Evolutionary conservation across 2,329 filamentous ascomycete species (phyloP).

Genomic region (Pestalotiopsis sp.): DNA sequence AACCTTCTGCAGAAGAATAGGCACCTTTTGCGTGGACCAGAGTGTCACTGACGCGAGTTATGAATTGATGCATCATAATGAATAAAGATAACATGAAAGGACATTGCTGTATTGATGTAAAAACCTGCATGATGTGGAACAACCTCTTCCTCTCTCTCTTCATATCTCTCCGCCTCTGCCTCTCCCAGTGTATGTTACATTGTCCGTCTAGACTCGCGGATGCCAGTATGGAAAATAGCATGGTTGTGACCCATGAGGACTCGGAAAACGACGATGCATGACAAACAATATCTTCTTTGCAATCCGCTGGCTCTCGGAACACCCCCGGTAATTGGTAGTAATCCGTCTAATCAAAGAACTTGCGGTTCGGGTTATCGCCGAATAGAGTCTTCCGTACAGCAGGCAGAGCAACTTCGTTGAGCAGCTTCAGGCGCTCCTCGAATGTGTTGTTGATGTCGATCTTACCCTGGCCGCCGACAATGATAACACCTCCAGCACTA

Average conservation of each 20-base stretch:
- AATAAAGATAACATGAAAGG: not conserved
- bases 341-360: constrained; percentile 78
- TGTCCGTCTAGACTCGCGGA: constrained; percentile 6
- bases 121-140: constrained; percentile 5
- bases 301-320: not conserved
- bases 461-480: constrained; percentile 84
- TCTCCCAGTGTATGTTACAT: constrained; percentile 10
- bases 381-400: constrained; percentile 85
- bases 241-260: not conserved
- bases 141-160: not conserved
- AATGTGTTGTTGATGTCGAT: constrained; percentile 99
- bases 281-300: not conserved
- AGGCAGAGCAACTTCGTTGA: constrained; percentile 84
- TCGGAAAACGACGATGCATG: constrained; percentile 7
- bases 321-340: not conserved
- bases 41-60: not conserved
- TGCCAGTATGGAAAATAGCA: not conserved
- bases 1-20: not conserved
- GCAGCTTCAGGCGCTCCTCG: constrained; percentile 83
- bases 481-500: constrained; percentile 81
- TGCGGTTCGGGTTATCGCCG: constrained; percentile 92
- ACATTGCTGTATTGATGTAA: constrained; percentile 11
- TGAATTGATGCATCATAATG: not conserved
- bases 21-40: not conserved
- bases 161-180: not conserved